Conservation (phyloP, 2,329 filamentous ascomycete genomes). For the Colletotrichum destructivum region DNA sequence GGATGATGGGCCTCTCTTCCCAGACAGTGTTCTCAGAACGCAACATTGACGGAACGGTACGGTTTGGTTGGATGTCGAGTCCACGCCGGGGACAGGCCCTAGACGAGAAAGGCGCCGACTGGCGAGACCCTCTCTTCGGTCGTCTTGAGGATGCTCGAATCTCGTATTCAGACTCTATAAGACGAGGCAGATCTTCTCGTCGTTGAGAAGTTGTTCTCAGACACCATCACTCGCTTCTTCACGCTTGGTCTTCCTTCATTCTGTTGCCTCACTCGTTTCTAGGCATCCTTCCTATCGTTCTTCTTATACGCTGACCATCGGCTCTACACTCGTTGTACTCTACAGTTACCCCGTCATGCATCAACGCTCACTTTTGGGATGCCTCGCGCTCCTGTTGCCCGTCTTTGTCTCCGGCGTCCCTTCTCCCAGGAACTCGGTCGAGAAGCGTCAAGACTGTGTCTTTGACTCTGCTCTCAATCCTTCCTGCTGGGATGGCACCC, state of each 20-base stretch:
- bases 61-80: conserved; percentile 8
- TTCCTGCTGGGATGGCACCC: conserved; percentile 40
- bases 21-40: conserved; percentile 11
- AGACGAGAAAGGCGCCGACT: background rate
- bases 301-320: conserved; percentile 13
- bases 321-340: conserved; percentile 27
- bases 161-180: conserved; percentile 32
- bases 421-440: conserved; percentile 9
- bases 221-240: conserved; percentile 35
- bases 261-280: conserved; percentile 30
- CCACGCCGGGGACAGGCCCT: background rate
- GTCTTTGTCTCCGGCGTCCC: conserved; percentile 34
- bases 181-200: conserved; percentile 11
- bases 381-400: conserved; percentile 36
- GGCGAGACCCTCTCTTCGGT: conserved; percentile 10
- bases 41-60: conserved; percentile 28
- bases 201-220: background rate
- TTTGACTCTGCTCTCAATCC: conserved; percentile 39
- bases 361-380: conserved; percentile 36
- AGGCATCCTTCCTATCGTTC: conserved; percentile 12
- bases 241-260: conserved; percentile 24
- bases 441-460: conserved; percentile 39
- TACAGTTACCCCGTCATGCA: conserved; percentile 32
- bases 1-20: conserved; percentile 16
- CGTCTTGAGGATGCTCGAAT: conserved; percentile 1